These are phyloP conservation scores for Astrocystis sublimbata DNA, from an alignment of 495 filamentous ascomycete species.

Conservation along the genomic window DNA sequence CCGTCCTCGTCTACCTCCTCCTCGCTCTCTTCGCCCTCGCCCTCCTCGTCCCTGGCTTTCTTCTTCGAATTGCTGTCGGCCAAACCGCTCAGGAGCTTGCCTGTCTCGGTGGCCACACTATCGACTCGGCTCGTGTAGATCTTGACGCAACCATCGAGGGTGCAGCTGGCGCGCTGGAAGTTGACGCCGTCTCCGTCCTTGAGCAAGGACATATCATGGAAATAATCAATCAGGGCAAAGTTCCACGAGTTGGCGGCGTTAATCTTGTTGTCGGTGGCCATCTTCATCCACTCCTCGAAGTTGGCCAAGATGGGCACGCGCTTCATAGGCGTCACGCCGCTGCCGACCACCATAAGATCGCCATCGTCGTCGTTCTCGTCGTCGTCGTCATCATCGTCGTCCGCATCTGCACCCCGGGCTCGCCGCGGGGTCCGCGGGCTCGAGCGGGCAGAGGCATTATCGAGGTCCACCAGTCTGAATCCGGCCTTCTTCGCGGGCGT, in stretches of 20 bases:
- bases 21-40: slow-evolving; percentile 71
- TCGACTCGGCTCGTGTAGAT: slow-evolving; percentile 99
- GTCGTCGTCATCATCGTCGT: slow-evolving; percentile 48
- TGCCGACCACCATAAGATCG: slow-evolving; percentile 61
- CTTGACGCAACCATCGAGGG: slow-evolving; percentile 97
- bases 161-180: slow-evolving; percentile 98
- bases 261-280: slow-evolving; percentile 99
- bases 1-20: slow-evolving; percentile 82
- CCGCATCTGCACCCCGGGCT: slow-evolving; percentile 22
- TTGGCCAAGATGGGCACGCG: slow-evolving; percentile 93
- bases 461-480: slow-evolving; percentile 59
- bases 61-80: slow-evolving; percentile 88
- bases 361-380: too few species aligned
- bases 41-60: slow-evolving; percentile 59
- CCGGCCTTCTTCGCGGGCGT: slow-evolving; percentile 77
- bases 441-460: slow-evolving; percentile 54
- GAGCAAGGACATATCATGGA: slow-evolving; percentile 97
- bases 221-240: slow-evolving; percentile 98
- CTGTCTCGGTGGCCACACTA: slow-evolving; percentile 96
- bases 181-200: slow-evolving; percentile 97
- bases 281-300: slow-evolving; percentile 99
- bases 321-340: slow-evolving; percentile 91
- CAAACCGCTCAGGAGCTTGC: slow-evolving; percentile 89
- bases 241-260: slow-evolving; percentile 99
- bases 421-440: slow-evolving; percentile 62